These are phyloP conservation scores for Cordyceps javanica DNA, from an alignment of 2,329 filamentous ascomycete species.

Conservation along the genomic window DNA sequence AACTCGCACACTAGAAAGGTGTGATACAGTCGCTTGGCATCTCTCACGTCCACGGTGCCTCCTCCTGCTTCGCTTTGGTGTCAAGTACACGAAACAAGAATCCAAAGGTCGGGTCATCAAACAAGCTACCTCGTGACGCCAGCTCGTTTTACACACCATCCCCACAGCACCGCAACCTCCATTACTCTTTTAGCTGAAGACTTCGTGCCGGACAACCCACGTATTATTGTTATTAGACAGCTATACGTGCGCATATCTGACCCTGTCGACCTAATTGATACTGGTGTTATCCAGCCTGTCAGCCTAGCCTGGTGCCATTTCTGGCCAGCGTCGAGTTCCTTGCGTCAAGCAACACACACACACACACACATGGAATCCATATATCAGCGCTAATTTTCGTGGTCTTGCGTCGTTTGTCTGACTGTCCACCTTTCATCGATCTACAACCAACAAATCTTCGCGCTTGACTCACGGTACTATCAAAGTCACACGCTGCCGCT, in stretches of 20 bases:
- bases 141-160: background rate
- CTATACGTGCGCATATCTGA: background rate
- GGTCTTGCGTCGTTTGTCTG: background rate
- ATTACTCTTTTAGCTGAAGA: background rate
- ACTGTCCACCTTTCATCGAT: background rate
- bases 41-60: constrained; percentile 2
- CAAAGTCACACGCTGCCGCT: background rate
- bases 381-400: background rate
- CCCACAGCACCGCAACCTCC: background rate
- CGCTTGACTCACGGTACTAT: background rate
- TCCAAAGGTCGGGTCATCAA: background rate
- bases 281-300: background rate
- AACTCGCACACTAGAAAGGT: background rate
- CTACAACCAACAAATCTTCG: background rate
- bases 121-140: background rate
- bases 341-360: background rate
- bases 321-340: background rate
- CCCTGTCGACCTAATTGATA: background rate
- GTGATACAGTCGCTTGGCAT: constrained; percentile 4
- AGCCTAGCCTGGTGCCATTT: background rate
- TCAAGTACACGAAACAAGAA: background rate
- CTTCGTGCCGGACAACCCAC: background rate
- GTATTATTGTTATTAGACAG: background rate
- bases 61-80: background rate
- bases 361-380: background rate